Base-by-base conservation (phyloP, 83 land plant species). In the Diphasiastrum complanatum region DNA sequence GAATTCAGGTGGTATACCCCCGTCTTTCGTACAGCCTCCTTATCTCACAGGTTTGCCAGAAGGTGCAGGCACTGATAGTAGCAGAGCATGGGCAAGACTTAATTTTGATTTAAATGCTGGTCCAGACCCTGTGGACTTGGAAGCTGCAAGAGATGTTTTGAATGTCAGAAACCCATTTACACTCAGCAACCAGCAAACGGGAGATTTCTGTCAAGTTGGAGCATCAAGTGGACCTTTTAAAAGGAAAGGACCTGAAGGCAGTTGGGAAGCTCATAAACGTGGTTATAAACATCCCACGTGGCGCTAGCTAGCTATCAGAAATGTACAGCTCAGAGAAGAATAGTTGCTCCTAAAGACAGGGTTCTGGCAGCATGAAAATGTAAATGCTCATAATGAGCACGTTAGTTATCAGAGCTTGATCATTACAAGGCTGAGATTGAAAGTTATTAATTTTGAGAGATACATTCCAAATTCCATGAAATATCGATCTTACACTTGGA, bases 231-330 rank as follows among this genome's bases (percentile, higher is more conserved):
- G 61, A 19, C 48, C 74, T 29, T 38, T 31, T 30, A 72, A 72
- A 30, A 31, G 75, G 56, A 72, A 72, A 51, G 75, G 67, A 50
- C 75, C 75, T 8, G 75, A 72, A 11, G 57, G 73, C 18, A 64
- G 75, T 26, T 72, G 71, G 56, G 62, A 72, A 34, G 26, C 48
- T 19, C 51, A 61, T 46, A 37, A 33, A 24, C 38, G 47, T 20
- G 51, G 40, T 23, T 66, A 36, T 22, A 57, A 72, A 55, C 75
- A 64, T 18, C 4, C 51, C 2, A 11, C 75, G 1, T 72, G 75
- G 75, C 63, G 72, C 30, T 72, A 47, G n/a, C n/a, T n/a, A n/a
- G n/a, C n/a, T n/a, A n/a, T n/a, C n/a, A n/a, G n/a, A n/a, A n/a
- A n/a, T n/a, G n/a, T n/a, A n/a, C n/a, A n/a, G n/a, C n/a, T n/a